phyloP scores from a whole-genome alignment of 768 basidiomycete species.

The Coprinopsis sp. region DNA sequence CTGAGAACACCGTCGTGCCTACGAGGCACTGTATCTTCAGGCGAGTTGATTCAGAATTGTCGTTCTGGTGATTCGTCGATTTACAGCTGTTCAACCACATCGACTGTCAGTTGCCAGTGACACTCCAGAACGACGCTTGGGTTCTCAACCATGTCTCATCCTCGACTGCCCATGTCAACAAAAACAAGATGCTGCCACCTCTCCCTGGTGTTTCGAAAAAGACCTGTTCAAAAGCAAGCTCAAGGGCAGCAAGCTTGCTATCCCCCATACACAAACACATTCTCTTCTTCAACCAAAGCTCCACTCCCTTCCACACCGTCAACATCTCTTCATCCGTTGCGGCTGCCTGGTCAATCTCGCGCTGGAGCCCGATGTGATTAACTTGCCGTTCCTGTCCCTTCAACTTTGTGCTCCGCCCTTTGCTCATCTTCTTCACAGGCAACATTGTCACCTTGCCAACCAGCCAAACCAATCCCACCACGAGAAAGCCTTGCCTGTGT shows the following conservation, averaged over 20 bases:
- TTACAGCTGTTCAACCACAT: slow-evolving; percentile 29
- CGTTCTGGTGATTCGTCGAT: slow-evolving; percentile 15
- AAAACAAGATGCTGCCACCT: slow-evolving; percentile 36
- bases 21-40: slow-evolving; percentile 11
- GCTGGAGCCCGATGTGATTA: slow-evolving; percentile 21
- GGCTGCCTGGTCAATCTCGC: slow-evolving; percentile 24
- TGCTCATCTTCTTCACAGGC: slow-evolving; percentile 15
- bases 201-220: slow-evolving; percentile 21
- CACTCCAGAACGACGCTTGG: slow-evolving; percentile 24
- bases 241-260: slow-evolving; percentile 11
- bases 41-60: slow-evolving; percentile 7
- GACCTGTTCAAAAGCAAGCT: slow-evolving; percentile 9
- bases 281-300: slow-evolving; percentile 13
- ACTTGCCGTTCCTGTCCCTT: slow-evolving; percentile 31
- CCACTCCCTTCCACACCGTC: slow-evolving; percentile 15
- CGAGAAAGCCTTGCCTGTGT: no score
- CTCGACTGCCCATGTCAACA: slow-evolving; percentile 15
- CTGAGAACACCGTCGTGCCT: not conserved
- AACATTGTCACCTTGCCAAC: slow-evolving; percentile 20
- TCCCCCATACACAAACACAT: slow-evolving; percentile 22
- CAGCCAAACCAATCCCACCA: no score
- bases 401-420: slow-evolving; percentile 10
- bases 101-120: slow-evolving; percentile 31
- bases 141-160: slow-evolving; percentile 10
- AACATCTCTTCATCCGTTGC: slow-evolving; percentile 25